Percentiles rank a stretch among this genome's conserved stretches.
Evolutionary conservation across 2,329 filamentous ascomycete species (phyloP).

Genomic region (Diaporthe citrichinensis): DNA sequence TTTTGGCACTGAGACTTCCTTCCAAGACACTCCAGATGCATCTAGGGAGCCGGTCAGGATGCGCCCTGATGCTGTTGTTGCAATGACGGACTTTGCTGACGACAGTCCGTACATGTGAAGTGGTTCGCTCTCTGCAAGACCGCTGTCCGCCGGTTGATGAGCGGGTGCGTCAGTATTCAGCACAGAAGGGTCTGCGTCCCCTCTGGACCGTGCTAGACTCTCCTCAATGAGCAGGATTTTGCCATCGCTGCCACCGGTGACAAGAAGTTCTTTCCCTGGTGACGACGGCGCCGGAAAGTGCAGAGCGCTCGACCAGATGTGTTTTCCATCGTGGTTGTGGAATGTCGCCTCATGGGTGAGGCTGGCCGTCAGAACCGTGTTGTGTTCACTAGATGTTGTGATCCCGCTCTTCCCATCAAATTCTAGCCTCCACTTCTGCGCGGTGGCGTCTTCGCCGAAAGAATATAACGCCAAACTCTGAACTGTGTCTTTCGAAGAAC

Average conservation of each 20-base stretch:
- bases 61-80: conserved; percentile 72
- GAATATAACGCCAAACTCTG: conserved; percentile 67
- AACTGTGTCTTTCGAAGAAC: conserved; percentile 3
- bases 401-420: conserved; percentile 49
- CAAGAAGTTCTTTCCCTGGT: conserved; percentile 56
- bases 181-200: conserved; percentile 2
- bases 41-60: conserved; percentile 63
- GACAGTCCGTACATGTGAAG: conserved; percentile 72
- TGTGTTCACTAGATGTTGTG: conserved; percentile 21
- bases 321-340: conserved; percentile 84
- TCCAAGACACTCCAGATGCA: conserved; percentile 55
- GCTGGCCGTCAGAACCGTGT: conserved; percentile 42
- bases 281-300: conserved; percentile 48
- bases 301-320: conserved; percentile 84
- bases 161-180: not conserved
- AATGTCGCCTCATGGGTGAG: conserved; percentile 70
- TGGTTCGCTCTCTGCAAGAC: conserved; percentile 15
- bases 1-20: conserved; percentile 55
- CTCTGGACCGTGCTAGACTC: conserved; percentile 17
- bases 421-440: conserved; percentile 77
- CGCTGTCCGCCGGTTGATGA: not conserved
- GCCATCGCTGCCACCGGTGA: conserved; percentile 90
- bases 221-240: conserved; percentile 66
- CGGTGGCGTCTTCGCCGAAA: conserved; percentile 87
- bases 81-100: conserved; percentile 64